Conservation (phyloP, 257 asterid species). For the Solanum habrochaites region DNA sequence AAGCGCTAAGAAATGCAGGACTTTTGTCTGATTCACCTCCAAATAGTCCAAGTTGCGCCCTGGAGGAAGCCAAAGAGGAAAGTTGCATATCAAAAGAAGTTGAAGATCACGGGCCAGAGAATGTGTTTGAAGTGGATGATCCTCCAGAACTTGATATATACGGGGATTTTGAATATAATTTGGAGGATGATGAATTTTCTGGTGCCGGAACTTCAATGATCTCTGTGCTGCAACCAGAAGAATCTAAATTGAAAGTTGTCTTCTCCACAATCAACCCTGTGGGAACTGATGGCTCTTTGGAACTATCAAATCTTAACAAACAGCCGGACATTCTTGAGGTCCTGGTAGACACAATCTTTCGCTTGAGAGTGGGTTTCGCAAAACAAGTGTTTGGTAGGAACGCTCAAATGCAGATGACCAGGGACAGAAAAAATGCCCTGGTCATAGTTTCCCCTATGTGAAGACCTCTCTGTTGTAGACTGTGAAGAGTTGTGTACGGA, state of each 20-base stretch:
- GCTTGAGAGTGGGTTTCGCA: constrained; percentile 16
- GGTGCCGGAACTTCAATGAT: constrained; percentile 45
- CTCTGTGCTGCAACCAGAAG: constrained; percentile 39
- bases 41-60: constrained; percentile 45
- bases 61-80: constrained; percentile 23
- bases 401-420: constrained; percentile 12
- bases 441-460: constrained; percentile 26
- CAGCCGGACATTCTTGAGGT: constrained; percentile 19
- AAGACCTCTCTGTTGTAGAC: constrained; percentile 56
- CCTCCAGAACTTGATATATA: constrained; percentile 82
- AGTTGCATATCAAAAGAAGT: constrained; percentile 18
- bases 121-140: constrained; percentile 58
- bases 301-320: constrained; percentile 6
- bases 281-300: constrained; percentile 24
- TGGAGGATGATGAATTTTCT: constrained; percentile 80
- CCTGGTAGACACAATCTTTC: constrained; percentile 9
- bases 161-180: constrained; percentile 86
- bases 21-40: constrained; percentile 93
- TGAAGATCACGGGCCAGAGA: constrained; percentile 53
- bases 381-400: constrained; percentile 11
- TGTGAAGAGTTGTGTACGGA: constrained; percentile 90
- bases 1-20: constrained; percentile 78
- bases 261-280: constrained; percentile 50
- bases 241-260: constrained; percentile 53
- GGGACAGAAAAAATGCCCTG: constrained; percentile 5